Evolutionary conservation across 345 rosid genomes (phyloP), one percentile per base, ranked within the genome.

Genomic region (Syzygium jambos): DNA sequence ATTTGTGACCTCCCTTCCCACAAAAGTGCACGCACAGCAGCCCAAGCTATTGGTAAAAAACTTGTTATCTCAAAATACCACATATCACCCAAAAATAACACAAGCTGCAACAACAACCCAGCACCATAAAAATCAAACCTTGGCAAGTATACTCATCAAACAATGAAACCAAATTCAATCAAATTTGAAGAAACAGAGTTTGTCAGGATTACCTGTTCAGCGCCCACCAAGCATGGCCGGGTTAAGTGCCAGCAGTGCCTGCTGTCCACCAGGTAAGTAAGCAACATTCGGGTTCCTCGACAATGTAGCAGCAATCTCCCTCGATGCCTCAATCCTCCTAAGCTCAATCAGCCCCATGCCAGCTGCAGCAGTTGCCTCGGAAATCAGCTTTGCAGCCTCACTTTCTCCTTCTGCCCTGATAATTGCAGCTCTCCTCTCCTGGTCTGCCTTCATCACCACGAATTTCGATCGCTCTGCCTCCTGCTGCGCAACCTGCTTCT

Each of bases 351-450:
- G 86, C 17, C 99, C 98, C 93, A 93, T 92, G 29, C 99, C 99
- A 12, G 96, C 96, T 86, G 91, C 92, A 23, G 94, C 84, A 34
- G 99, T 98, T 11, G 99, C 98, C 57, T 96, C 97, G 7, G 99
- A 98, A 43, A 98, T 98, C 80, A 98, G 86, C 90, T 92, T 95
- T 1, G 99, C 99, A 87, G 99, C 93, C 91, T 98, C 98, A 90
- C 99, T 98, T 91, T 98, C 99, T 93, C 99, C 99, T 91, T 98
- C 98, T 1, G 99, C 99, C 88, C 99, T 91, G 73, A 98, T 94
- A 91, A 98, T 86, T 23, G 99, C 98, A 55, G 99, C 99, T 90
- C 98, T 93, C 92, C 98, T 96, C 93, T 98, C 99, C 90, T 96
- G 99, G 87, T 98, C 99, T 89, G 99, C 99, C 88, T 96, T 98